Percentiles rank a stretch among this genome's conserved stretches.
These are phyloP conservation scores for Micromonas pusilla DNA, from an alignment of 139 green algal genomes.

Conservation along the genomic window DNA sequence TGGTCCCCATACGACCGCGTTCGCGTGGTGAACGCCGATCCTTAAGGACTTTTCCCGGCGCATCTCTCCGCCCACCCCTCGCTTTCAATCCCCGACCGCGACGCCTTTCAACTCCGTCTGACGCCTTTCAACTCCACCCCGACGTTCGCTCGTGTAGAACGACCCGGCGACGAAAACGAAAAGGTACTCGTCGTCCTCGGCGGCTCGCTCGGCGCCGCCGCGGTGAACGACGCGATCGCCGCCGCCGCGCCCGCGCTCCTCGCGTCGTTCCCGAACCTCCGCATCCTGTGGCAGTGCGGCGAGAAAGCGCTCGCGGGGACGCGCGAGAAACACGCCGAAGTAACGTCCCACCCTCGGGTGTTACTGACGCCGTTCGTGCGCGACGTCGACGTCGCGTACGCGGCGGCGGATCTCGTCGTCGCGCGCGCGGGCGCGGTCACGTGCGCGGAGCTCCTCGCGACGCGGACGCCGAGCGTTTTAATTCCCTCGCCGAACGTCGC, in stretches of 20 bases:
- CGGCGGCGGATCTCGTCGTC: slow-evolving; percentile 42
- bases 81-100: background rate
- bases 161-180: no score
- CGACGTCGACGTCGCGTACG: slow-evolving; percentile 26
- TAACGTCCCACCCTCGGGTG: slow-evolving; percentile 20
- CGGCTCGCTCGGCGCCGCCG: slow-evolving; percentile 35
- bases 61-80: no score
- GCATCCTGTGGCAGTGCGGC: slow-evolving; percentile 40
- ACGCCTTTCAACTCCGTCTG: no score
- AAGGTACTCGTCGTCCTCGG: slow-evolving; percentile 41
- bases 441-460: slow-evolving; percentile 47
- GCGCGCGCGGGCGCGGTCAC: slow-evolving; percentile 46
- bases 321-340: background rate
- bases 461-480: slow-evolving; percentile 37
- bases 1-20: no score
- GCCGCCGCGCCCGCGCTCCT: slow-evolving; percentile 19
- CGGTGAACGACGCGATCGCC: slow-evolving; percentile 31
- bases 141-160: no score
- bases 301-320: background rate
- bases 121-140: no score
- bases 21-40: no score
- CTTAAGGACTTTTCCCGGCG: no score
- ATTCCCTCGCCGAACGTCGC: slow-evolving; percentile 49
- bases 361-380: background rate
- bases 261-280: slow-evolving; percentile 8